Evolutionary conservation across 495 filamentous ascomycete species (phyloP), one percentile per base, ranked within the genome.

Genomic region (Neurospora africana): DNA sequence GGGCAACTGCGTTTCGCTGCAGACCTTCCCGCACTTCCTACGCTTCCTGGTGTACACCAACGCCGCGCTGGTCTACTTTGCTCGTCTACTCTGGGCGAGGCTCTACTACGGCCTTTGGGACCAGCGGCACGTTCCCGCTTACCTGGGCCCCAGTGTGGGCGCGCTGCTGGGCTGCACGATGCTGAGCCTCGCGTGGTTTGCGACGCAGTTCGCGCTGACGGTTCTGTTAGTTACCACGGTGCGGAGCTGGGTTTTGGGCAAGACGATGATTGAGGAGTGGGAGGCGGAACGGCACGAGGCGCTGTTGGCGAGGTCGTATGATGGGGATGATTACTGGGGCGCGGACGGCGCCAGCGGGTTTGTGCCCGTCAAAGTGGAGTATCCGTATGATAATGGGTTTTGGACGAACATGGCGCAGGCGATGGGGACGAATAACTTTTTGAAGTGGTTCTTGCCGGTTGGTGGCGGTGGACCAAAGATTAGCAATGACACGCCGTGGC

Each of bases 311-410:
- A 90, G 72, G 77, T 85, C 38, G 81, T 85, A 68, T 81, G 85
- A 17, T 87, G 90, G 7, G 2, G 91, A 15, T 78, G 73, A 69
- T 68, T 78, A 72, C 53, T 83, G 74, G 72, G 77, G 76, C 68
- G 61, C 69, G 3, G 70, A 72, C 9, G 73, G 70, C 10, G 74
- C 73, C 94, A 74, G 93, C 93, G 39, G 88, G 88, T 74, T 75
- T 77, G 78, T 76, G 71, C 70, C 71, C 79, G 79, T 67, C 69
- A 70, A 53, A 76, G 72, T 98, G 79, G 94, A 98, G 77, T 94
- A 93, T 4, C 95, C 95, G 2, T 98, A 96, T 76, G 95, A 99
- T 78, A 86, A 98, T 72, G 96, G 95, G 10, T 85, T 98, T 68
- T 95, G 89, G 78, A 83, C 94, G 69, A 99, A 99, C 79, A 89